A percentile compares a stretch with the other conserved stretches of the same genome.
These are phyloP conservation scores for Hypoxylon rickii DNA, from an alignment of 495 filamentous ascomycete genomes.

Conservation along the genomic window DNA sequence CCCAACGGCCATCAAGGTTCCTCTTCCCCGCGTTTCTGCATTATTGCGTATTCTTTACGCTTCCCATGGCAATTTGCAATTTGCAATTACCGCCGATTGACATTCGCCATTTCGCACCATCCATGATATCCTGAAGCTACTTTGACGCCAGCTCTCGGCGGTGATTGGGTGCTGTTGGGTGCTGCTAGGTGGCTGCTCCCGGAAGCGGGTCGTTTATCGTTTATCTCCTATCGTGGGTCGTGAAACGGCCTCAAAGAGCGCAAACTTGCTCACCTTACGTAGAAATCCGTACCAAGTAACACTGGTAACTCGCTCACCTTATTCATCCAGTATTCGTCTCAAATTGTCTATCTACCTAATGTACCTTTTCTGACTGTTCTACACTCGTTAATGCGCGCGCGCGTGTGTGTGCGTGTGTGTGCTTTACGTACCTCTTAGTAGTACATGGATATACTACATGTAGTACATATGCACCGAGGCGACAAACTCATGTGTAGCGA, in stretches of 20 bases:
- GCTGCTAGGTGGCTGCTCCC: conserved; percentile 6
- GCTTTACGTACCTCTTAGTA: too few species aligned
- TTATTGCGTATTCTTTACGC: neutral
- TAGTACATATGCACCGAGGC: too few species aligned
- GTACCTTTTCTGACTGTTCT: too few species aligned
- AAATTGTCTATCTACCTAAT: too few species aligned
- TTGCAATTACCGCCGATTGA: neutral
- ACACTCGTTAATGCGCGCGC: too few species aligned
- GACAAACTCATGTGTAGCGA: too few species aligned
- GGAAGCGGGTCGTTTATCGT: conserved; percentile 27
- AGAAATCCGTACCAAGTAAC: neutral
- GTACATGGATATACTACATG: neutral
- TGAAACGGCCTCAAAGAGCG: conserved; percentile 33
- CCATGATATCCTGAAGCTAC: neutral
- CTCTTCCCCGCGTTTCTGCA: conserved; percentile 15
- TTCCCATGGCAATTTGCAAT: neutral
- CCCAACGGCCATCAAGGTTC: conserved; percentile 28
- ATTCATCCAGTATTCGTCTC: too few species aligned
- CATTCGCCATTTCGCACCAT: too few species aligned
- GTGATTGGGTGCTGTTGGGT: neutral
- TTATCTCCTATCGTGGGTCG: too few species aligned
- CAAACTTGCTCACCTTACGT: conserved; percentile 34
- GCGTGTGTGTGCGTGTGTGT: too few species aligned
- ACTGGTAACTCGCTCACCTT: too few species aligned
- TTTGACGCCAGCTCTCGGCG: too few species aligned